Evolutionary conservation across 202 grass and related monocot species (phyloP).

Genomic region (Brachypodium distachyon): DNA sequence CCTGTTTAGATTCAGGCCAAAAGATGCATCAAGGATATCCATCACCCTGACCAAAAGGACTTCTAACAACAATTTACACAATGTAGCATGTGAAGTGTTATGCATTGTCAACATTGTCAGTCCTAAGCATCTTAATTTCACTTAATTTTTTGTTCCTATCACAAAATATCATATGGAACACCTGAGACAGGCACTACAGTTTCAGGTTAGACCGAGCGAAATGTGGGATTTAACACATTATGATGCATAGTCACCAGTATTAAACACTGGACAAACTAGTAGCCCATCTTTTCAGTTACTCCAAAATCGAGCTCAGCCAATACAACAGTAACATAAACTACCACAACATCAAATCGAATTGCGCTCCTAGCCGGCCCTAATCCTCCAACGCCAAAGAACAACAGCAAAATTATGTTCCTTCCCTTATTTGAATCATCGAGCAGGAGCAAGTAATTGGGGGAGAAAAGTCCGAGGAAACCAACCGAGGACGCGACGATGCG

Average conservation of each 20-base stretch:
- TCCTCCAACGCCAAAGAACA: background rate
- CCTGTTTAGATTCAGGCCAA: background rate
- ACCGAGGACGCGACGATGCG: constrained; percentile 48
- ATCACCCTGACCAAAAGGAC: background rate
- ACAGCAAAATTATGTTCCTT: background rate
- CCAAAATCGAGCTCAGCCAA: background rate
- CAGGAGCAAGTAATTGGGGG: background rate
- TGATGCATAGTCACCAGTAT: background rate
- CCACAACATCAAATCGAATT: background rate
- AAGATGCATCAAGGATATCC: background rate
- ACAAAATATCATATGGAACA: background rate
- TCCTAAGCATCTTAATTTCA: background rate
- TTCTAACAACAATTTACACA: background rate
- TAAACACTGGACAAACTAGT: background rate
- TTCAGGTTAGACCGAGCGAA: background rate
- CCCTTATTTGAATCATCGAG: background rate
- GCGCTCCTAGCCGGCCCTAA: background rate
- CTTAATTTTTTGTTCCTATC: background rate
- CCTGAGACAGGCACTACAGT: background rate
- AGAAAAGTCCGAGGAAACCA: background rate
- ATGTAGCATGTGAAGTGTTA: background rate
- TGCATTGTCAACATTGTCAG: background rate
- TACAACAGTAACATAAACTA: background rate
- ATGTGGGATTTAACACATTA: background rate
- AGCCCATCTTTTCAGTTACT: background rate